Evolutionary conservation across 306 rosid species (phyloP).

Genomic region (Vicia villosa): DNA sequence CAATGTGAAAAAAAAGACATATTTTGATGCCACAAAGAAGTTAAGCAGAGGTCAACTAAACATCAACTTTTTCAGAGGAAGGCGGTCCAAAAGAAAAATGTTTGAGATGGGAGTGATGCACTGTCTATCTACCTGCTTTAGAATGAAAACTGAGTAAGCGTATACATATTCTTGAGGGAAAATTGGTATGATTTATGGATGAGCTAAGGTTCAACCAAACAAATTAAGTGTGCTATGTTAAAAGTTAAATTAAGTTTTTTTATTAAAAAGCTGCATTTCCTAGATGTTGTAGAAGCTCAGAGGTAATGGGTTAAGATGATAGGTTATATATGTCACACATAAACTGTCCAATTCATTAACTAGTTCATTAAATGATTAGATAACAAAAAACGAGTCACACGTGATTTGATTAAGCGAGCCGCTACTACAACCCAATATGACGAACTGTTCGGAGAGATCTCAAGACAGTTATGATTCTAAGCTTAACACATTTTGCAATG

Average conservation of each 20-base stretch:
- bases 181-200: background rate
- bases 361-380: background rate
- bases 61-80: conserved; percentile 12
- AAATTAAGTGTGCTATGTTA: background rate
- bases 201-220: background rate
- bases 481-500: too few relatives aligned
- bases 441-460: too few relatives aligned
- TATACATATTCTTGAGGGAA: background rate
- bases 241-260: background rate
- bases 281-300: background rate
- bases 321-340: background rate
- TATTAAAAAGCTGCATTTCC: background rate
- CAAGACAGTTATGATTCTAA: background rate
- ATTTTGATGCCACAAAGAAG: background rate
- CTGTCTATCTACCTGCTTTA: background rate
- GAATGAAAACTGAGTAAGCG: background rate
- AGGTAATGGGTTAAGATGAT: background rate
- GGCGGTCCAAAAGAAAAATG: background rate
- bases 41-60: conserved; percentile 25
- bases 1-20: conserved; percentile 14
- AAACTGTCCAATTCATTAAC: background rate
- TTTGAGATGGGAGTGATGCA: background rate
- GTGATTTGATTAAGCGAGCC: background rate
- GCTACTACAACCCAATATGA: too few relatives aligned
- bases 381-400: background rate